Percentiles rank a stretch among this genome's conserved stretches.
phyloP scores from a whole-genome alignment of 495 filamentous ascomycete genomes.

The Podospora bellae-mahoneyi region DNA sequence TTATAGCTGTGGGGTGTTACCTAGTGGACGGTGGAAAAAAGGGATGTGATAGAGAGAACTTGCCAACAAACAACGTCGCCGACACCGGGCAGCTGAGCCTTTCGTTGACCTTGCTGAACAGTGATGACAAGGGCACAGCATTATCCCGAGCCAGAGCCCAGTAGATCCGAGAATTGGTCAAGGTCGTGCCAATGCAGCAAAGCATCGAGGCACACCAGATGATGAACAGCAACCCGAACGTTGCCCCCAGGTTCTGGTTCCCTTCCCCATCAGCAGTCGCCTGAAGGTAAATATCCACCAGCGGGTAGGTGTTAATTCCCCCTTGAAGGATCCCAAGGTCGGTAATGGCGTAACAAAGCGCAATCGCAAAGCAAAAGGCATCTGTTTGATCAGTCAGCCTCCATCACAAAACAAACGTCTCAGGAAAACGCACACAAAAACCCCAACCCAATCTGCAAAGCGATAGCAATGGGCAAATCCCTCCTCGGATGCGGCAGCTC shows the following conservation, averaged over 20 bases:
- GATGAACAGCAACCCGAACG: constrained; percentile 66
- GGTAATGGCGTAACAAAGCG: constrained; percentile 68
- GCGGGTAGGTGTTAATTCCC: constrained; percentile 61
- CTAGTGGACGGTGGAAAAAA: background rate
- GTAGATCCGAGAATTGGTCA: constrained; percentile 78
- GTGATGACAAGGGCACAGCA: constrained; percentile 51
- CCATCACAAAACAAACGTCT: background rate
- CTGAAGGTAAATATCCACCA: constrained; percentile 75
- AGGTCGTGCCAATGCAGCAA: constrained; percentile 62
- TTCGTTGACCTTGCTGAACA: constrained; percentile 49
- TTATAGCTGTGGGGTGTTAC: constrained; percentile 26
- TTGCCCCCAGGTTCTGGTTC: constrained; percentile 43
- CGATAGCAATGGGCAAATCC: constrained; percentile 63
- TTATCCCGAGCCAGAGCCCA: constrained; percentile 80
- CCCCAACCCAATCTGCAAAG: constrained; percentile 55
- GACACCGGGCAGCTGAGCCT: constrained; percentile 62
- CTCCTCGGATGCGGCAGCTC: constrained; percentile 66
- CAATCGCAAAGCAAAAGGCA: constrained; percentile 72
- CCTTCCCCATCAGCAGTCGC: constrained; percentile 55
- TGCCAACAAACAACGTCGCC: constrained; percentile 60
- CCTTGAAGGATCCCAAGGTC: constrained; percentile 59
- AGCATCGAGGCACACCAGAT: constrained; percentile 62
- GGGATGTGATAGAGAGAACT: constrained; percentile 1
- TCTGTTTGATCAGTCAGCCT: constrained; percentile 17
- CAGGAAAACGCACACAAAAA: constrained; percentile 48